Evolutionary conservation across 352 stramenopile species (phyloP).

Genomic region (Pythium grandisporangium): DNA sequence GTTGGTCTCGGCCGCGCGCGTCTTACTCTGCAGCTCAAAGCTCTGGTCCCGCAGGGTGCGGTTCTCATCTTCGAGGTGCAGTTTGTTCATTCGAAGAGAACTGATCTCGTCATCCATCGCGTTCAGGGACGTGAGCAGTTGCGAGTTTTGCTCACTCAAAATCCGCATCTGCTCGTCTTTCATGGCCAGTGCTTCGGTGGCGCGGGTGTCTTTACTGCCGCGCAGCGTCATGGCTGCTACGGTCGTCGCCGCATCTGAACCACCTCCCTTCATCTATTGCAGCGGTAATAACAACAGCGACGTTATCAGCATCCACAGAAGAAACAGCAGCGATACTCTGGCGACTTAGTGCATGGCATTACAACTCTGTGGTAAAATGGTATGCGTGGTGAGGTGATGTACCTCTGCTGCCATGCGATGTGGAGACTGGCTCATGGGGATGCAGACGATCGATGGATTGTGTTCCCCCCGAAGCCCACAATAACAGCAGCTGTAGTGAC

Average conservation of each 20-base stretch:
- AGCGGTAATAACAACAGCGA: neutral
- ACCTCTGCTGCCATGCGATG: slow-evolving; percentile 9
- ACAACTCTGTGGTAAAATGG: too few species aligned
- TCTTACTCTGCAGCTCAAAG: slow-evolving; percentile 89
- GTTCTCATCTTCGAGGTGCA: slow-evolving; percentile 88
- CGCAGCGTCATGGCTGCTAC: slow-evolving; percentile 44
- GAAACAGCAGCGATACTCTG: too few species aligned
- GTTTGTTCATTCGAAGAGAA: slow-evolving; percentile 41
- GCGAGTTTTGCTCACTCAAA: slow-evolving; percentile 89
- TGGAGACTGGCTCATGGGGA: slow-evolving; percentile 16
- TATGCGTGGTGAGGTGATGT: too few species aligned
- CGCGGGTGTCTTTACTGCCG: slow-evolving; percentile 80
- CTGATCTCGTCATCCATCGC: slow-evolving; percentile 74
- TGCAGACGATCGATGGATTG: too few species aligned
- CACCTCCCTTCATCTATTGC: neutral
- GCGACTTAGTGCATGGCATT: too few species aligned
- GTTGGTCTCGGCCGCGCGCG: slow-evolving; percentile 79
- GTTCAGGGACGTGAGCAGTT: slow-evolving; percentile 84
- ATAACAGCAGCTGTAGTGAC: too few species aligned
- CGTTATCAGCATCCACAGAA: too few species aligned
- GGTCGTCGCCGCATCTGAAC: slow-evolving; percentile 22
- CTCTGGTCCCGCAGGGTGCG: slow-evolving; percentile 86
- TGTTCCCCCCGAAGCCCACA: too few species aligned
- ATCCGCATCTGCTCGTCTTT: slow-evolving; percentile 95
- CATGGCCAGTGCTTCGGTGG: slow-evolving; percentile 90